Evolutionary conservation across 1,139 yeast species (phyloP), one percentile per base, ranked within the genome.

Genomic region (Yamadazyma dendronema): DNA sequence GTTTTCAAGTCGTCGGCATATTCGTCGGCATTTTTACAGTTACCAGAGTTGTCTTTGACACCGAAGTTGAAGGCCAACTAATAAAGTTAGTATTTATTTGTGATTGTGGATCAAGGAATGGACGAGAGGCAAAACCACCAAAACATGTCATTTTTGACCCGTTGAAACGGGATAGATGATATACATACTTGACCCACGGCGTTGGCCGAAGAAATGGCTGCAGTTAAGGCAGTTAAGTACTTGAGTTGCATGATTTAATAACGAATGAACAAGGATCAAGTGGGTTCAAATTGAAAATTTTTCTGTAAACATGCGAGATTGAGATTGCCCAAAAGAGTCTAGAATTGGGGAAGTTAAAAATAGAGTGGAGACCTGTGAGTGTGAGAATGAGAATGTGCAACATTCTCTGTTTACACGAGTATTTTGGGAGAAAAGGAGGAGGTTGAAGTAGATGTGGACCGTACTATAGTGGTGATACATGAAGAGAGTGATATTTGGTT

Each of bases 1-100:
- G 69, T 62, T 13, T 67, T 62, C 48, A 89, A 72, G 59, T 87
- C 96, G 22, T 65, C 52, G 44, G 69, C 72, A 65, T 79, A 89
- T 55, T 87, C 95, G 11, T 65, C 59, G 35, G 84, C 69, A 38
- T 75, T 54, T 65, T 88, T 89, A 74, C 95, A 87, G 56, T 75
- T 65, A 47, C 90, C 90, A 35, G 69, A 64, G 54, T 73, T 64
- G 56, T 79, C 79, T 62, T 84, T 67, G 50, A 83, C 94, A 65
- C 96, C 96, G 47, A 86, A 68, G 75, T 86, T 83, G 74, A 87
- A 84, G 47, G 86, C 92, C 47, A 71, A 67, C 74, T 67, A 52
- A 9, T 51, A 31, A 6, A 32, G 59, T 54, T 56, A 59, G 62
- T 59, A 46, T 19, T 14, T 5, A 17, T 21, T 9, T 17, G 31